Percentiles rank a stretch among this genome's conserved stretches.
Conservation (phyloP, 306 rosid species). For the Coriaria nepalensis region DNA sequence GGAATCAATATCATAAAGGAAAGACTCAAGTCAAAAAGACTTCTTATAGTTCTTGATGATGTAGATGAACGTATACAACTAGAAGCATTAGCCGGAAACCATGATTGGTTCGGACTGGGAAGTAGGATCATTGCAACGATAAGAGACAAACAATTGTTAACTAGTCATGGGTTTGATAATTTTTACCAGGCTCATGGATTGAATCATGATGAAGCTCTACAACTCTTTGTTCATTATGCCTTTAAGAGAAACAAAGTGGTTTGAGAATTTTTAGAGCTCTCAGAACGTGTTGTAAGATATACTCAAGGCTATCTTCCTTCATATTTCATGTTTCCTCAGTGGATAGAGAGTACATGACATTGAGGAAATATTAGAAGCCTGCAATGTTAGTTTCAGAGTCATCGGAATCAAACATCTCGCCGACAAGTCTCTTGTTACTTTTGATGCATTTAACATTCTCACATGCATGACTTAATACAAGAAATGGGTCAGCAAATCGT, state of each 20-base stretch:
- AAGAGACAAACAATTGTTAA: slow-evolving; percentile 7
- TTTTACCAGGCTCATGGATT: background rate
- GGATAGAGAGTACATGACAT: slow-evolving; percentile 15
- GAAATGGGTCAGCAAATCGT: slow-evolving; percentile 36
- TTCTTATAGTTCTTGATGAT: slow-evolving; percentile 13
- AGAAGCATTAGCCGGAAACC: background rate
- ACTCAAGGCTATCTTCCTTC: slow-evolving; percentile 27
- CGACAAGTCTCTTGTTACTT: slow-evolving; percentile 18
- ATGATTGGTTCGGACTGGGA: slow-evolving; percentile 10
- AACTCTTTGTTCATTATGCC: slow-evolving; percentile 21
- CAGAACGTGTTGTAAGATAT: slow-evolving; percentile 7
- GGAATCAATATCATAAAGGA: slow-evolving; percentile 3
- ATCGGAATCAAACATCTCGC: slow-evolving; percentile 17
- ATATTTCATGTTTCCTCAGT: slow-evolving; percentile 29
- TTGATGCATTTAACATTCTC: slow-evolving; percentile 10
- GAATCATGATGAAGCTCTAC: slow-evolving; percentile 13
- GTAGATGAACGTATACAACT: slow-evolving; percentile 1
- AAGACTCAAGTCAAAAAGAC: background rate
- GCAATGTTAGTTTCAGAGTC: slow-evolving; percentile 18
- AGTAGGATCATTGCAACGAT: slow-evolving; percentile 20
- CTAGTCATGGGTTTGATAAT: background rate
- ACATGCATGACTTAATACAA: slow-evolving; percentile 21
- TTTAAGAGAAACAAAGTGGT: background rate
- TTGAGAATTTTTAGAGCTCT: slow-evolving; percentile 1
- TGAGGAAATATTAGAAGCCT: slow-evolving; percentile 13